Evolutionary conservation across 345 rosid genomes (phyloP), one percentile per base, ranked within the genome.

Genomic region (Salix dunnii): DNA sequence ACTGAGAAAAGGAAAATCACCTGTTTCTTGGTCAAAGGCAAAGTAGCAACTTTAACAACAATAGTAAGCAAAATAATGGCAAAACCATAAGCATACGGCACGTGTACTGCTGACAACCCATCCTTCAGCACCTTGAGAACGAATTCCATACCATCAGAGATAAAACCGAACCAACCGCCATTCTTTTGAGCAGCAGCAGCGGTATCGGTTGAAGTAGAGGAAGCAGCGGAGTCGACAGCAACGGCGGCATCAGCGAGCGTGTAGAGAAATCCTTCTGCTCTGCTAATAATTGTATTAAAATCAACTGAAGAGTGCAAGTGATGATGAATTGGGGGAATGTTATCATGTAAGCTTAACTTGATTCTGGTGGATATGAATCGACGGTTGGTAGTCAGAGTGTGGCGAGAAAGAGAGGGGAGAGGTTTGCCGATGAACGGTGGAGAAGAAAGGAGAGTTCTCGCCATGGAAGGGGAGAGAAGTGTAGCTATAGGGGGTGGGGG

Each of bases 61-160:
- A 96, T 75, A 14, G 99, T 96, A 62, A 96, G 90, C 85, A 96
- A 87, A 63, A 96, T 92, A 78, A 96, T 96, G 14, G 99, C 94
- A 67, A 93, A 92, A 42, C 99, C 99, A 75, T 96, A 93, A 4
- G 99, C 79, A 51, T 93, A 96, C 0, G 99, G 99, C 25, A 93
- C 90, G 43, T 93, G 99, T 35, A 93, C 84, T 0, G 92, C 86
- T 4, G 91, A n/a, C 13, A 93, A 87, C 43, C 92, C 98, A 79
- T 90, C 93, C 83, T 96, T 91, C 91, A 96, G 83, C 67, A 96
- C 99, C 94, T 93, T 96, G 62, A 93, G 98, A 35, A 93, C 97
- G 67, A 88, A 68, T 75, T 96, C 99, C 99, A 93, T 93, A 20
- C 81, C 82, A 18, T 96, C 96, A 11, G 99, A 87, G 81, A 96